phyloP scores from a whole-genome alignment of 495 filamentous ascomycete genomes.

The Penicillium salamii region DNA sequence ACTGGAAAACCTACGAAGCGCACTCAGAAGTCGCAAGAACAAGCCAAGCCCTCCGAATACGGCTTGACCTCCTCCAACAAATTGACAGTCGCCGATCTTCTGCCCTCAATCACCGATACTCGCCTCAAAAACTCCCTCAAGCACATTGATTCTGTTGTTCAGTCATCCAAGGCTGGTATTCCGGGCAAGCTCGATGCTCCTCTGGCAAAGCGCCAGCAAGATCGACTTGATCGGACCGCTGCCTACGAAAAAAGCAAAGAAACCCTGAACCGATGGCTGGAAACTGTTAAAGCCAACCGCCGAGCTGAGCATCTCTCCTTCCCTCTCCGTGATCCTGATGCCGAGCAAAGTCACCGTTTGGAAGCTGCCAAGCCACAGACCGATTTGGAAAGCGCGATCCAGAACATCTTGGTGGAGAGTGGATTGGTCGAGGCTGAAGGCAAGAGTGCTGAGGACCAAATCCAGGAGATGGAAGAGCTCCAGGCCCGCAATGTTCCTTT shows the following conservation, averaged over 20 bases:
- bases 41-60: constrained; percentile 53
- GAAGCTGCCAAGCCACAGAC: constrained; percentile 61
- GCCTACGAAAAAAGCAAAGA: constrained; percentile 92
- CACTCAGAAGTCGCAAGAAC: constrained; percentile 44
- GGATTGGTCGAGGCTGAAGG: constrained; percentile 60
- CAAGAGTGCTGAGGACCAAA: constrained; percentile 60
- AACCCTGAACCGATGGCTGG: constrained; percentile 84
- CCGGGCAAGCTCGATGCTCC: constrained; percentile 79
- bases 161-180: constrained; percentile 45
- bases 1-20: constrained; percentile 30
- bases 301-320: constrained; percentile 91
- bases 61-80: constrained; percentile 61
- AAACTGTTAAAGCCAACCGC: constrained; percentile 91
- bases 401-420: constrained; percentile 84
- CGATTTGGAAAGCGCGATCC: constrained; percentile 79
- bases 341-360: constrained; percentile 41
- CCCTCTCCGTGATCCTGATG: constrained; percentile 72
- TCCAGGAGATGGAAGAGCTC: constrained; percentile 69
- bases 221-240: constrained; percentile 75
- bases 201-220: constrained; percentile 84
- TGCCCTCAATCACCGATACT: constrained; percentile 71
- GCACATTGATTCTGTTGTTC: constrained; percentile 50
- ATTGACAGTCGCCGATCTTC: constrained; percentile 75
- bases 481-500: constrained; percentile 61
- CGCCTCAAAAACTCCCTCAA: constrained; percentile 77